Evolutionary conservation across 805 yeast species (phyloP), one percentile per base, ranked within the genome.

Genomic region (Candida stauntonica): DNA sequence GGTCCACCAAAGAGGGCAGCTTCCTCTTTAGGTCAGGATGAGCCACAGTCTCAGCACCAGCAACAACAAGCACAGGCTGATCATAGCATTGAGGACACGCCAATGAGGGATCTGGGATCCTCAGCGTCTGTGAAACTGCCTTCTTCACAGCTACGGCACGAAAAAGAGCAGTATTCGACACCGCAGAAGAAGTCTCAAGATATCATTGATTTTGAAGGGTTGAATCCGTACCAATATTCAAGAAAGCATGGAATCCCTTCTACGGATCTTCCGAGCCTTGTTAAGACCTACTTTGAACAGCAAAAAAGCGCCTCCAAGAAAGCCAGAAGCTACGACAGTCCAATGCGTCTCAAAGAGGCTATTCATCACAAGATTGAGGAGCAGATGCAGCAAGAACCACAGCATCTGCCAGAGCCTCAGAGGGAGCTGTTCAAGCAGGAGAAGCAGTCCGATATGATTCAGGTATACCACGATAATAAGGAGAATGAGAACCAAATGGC

Each of bases 211-310:
- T 63, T 66, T 48, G 66, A 63, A 31, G 63, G 62, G 6, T 46
- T 65, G 36, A 67, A 65, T 42, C 70, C 70, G 8, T 62, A 63
- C 28, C 68, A 66, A 44, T 66, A 63, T 42, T 46, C 62, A 16
- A 63, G 57, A 40, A 58, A 58, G 45, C 51, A 64, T 40, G 58
- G 61, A 29, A 42, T 65, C 12, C 66, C 70, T 3, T 50, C 66
- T 2, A 46, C 46, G 17, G 70, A 65, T 24, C 49, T 66, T 32
- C 67, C 69, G 15, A 51, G 44, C 26, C 54, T 66, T 8, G 60
- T 66, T 9, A 61, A 61, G 35, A 29, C 56, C 7, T 67, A 60
- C 42, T 59, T 66, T 37, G 65, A 64, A 36, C 62, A 55, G 38
- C 67, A 65, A 40, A 63, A 55, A 36, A 52, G 47, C 28, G 62